Evolutionary conservation across 305 asterid genomes (phyloP).

Genomic region (Petunia hybrid): DNA sequence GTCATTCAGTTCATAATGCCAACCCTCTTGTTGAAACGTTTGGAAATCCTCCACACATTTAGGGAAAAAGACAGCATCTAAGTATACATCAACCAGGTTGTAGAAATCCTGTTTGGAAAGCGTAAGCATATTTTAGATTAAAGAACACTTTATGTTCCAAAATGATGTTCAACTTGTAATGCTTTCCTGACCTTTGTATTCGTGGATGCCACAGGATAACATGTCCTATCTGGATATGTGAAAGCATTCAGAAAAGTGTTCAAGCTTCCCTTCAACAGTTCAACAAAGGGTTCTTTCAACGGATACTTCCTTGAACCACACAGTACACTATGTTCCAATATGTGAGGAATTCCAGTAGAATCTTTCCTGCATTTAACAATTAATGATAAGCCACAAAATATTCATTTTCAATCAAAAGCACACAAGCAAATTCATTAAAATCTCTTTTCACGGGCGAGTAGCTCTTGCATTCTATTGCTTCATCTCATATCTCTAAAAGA

Average conservation of each 20-base stretch:
- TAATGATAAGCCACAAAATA: background rate
- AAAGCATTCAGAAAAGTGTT: constrained; percentile 96
- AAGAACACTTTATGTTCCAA: background rate
- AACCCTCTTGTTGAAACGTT: constrained; percentile 99
- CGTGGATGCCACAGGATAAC: constrained; percentile 99
- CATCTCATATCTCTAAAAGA: background rate
- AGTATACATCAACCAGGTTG: constrained; percentile 98
- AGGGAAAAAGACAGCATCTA: constrained; percentile 97
- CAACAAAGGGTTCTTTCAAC: constrained; percentile 94
- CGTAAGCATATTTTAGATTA: constrained; percentile 29
- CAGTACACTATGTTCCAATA: constrained; percentile 93
- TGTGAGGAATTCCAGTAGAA: constrained; percentile 98
- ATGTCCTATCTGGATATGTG: constrained; percentile 98
- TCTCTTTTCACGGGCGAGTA: background rate
- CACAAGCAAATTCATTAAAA: too few species aligned
- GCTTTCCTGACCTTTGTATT: constrained; percentile 72
- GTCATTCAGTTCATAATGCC: constrained; percentile 98
- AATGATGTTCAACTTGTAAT: constrained; percentile 19
- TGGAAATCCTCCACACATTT: constrained; percentile 92
- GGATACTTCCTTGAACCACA: constrained; percentile 99
- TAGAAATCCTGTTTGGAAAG: constrained; percentile 80
- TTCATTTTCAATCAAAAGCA: background rate
- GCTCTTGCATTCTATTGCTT: background rate
- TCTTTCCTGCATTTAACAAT: constrained; percentile 77
- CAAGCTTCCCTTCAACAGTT: constrained; percentile 95